These are phyloP conservation scores for Aspergillus sp. DNA, from an alignment of 2,329 filamentous ascomycete species.

Conservation along the genomic window DNA sequence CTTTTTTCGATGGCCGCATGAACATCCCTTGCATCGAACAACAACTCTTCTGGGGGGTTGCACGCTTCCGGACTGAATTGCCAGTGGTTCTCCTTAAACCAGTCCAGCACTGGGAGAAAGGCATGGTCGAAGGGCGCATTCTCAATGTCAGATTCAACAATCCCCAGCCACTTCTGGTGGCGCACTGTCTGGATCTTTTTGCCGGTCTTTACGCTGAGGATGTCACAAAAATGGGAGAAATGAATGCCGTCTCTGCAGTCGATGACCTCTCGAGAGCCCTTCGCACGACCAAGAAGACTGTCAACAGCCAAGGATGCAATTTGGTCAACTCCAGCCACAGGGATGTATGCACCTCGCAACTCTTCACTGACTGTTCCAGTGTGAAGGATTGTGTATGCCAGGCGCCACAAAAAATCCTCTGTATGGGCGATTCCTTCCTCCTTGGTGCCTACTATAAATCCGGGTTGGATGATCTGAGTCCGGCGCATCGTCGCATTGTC, in stretches of 20 bases:
- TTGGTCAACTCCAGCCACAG: slow-evolving; percentile 5
- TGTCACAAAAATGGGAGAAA: not conserved
- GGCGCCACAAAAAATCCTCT: slow-evolving; percentile 7
- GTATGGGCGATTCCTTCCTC: slow-evolving; percentile 5
- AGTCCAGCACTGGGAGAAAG: slow-evolving; percentile 1
- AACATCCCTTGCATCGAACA: not conserved
- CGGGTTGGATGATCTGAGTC: not conserved
- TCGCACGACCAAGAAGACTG: not conserved
- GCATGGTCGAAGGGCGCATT: not conserved
- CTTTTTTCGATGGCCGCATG: not conserved
- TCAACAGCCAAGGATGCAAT: not conserved
- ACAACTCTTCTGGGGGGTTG: not conserved
- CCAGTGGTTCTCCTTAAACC: not conserved
- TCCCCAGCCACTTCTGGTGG: not conserved
- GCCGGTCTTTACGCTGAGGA: not conserved
- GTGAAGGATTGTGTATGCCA: slow-evolving; percentile 1
- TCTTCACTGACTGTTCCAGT: not conserved
- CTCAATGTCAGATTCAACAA: not conserved
- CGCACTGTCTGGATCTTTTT: not conserved
- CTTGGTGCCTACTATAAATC: slow-evolving; percentile 1
- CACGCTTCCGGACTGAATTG: not conserved
- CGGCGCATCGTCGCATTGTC: not conserved
- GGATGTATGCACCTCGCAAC: slow-evolving; percentile 1
- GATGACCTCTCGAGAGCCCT: not conserved
- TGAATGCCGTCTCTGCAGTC: not conserved